phyloP scores from a whole-genome alignment of 805 yeast species.

The Kuraishia capsulata region DNA sequence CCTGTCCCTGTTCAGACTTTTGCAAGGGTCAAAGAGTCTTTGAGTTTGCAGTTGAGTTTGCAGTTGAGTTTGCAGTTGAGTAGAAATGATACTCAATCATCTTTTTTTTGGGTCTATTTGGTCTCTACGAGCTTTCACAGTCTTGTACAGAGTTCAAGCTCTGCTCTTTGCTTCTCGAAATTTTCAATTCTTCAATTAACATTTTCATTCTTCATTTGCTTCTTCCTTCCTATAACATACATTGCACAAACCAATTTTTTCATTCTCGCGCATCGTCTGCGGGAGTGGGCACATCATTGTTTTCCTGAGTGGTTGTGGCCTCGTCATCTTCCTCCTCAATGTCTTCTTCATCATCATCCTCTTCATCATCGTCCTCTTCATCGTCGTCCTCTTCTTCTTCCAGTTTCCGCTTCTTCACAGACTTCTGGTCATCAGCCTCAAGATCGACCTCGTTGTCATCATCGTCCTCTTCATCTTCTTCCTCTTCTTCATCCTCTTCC shows the following conservation, averaged over 20 bases:
- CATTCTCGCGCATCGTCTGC: background rate
- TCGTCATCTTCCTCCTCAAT: slow-evolving; percentile 20
- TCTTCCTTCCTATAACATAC: too few relatives aligned
- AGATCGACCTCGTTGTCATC: slow-evolving; percentile 18
- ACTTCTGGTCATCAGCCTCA: slow-evolving; percentile 17
- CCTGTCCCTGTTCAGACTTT: too few relatives aligned
- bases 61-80: too few relatives aligned
- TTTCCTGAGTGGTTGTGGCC: slow-evolving; percentile 10
- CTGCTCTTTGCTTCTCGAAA: too few relatives aligned
- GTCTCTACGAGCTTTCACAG: too few relatives aligned
- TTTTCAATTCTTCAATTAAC: too few relatives aligned
- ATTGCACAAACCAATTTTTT: background rate
- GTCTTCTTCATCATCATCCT: slow-evolving; percentile 15
- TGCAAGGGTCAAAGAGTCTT: too few relatives aligned
- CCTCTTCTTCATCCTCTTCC: slow-evolving; percentile 30
- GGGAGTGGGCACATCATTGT: background rate
- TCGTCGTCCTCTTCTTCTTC: slow-evolving; percentile 18
- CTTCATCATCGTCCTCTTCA: slow-evolving; percentile 17
- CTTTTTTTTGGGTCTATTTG: too few relatives aligned
- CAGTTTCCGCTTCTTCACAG: slow-evolving; percentile 15
- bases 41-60: too few relatives aligned
- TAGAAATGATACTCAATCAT: too few relatives aligned
- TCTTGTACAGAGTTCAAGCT: too few relatives aligned
- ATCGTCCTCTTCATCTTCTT: slow-evolving; percentile 29
- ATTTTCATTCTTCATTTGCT: too few relatives aligned